phyloP scores from a whole-genome alignment of 495 filamentous ascomycete genomes.

The Tuber calosporum region DNA sequence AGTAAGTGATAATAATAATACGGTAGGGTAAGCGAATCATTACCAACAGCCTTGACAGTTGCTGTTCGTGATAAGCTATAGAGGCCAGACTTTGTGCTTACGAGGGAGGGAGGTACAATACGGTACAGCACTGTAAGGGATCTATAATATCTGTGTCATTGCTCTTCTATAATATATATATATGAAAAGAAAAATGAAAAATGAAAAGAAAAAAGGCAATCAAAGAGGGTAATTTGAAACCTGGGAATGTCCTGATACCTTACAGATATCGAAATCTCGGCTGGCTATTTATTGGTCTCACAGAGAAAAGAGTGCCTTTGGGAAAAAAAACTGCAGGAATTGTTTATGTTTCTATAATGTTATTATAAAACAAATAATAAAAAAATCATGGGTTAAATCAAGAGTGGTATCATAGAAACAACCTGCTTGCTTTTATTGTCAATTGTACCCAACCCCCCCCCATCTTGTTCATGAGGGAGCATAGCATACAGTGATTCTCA shows the following conservation, averaged over 20 bases:
- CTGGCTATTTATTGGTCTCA: background rate
- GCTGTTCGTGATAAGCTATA: background rate
- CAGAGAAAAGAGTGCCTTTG: too few species aligned
- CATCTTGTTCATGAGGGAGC: too few species aligned
- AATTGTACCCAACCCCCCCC: too few species aligned
- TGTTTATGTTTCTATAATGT: too few species aligned
- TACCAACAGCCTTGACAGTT: background rate
- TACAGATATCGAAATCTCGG: background rate
- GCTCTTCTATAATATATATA: too few species aligned
- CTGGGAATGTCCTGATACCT: background rate
- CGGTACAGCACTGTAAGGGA: background rate
- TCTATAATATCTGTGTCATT: background rate
- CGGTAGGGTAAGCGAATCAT: slow-evolving; percentile 3
- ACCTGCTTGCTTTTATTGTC: too few species aligned
- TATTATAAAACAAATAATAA: too few species aligned
- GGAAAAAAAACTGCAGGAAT: too few species aligned
- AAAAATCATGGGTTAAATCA: too few species aligned
- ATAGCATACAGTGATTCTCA: too few species aligned
- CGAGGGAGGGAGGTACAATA: background rate
- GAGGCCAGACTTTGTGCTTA: background rate
- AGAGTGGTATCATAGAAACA: too few species aligned
- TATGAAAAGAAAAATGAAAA: background rate
- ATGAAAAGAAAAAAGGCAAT: background rate
- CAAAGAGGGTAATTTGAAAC: background rate
- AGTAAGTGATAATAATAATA: background rate